Conservation (phyloP, 805 yeast genomes). For the Ogataea populi-albae region DNA sequence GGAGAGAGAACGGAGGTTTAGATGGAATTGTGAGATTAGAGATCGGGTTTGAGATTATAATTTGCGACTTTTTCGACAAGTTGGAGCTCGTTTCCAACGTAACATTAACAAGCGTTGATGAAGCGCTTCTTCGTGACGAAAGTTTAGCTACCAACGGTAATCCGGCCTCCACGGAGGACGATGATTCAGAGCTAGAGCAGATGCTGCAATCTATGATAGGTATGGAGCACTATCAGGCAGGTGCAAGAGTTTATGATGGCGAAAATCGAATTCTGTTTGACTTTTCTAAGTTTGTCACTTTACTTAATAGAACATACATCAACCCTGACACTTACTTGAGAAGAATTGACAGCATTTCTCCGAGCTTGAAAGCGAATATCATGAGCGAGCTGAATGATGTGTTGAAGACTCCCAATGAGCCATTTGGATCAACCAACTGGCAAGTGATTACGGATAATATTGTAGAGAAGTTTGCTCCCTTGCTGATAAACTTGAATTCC, state of each 20-base stretch:
- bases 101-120: conserved; percentile 33
- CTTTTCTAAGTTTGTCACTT: conserved; percentile 51
- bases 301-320: conserved; percentile 48
- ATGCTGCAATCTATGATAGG: conserved; percentile 32
- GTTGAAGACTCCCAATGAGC: conserved; percentile 34
- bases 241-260: conserved; percentile 44
- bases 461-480: conserved; percentile 53
- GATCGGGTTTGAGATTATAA: conserved; percentile 57
- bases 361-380: conserved; percentile 34
- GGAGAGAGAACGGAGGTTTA: conserved; percentile 41
- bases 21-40: conserved; percentile 61
- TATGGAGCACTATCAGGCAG: conserved; percentile 47
- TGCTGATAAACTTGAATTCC: conserved; percentile 39
- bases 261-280: conserved; percentile 51
- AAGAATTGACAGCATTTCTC: conserved; percentile 37
- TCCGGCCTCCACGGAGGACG: no score
- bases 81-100: conserved; percentile 45
- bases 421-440: conserved; percentile 51
- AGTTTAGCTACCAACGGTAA: neutral
- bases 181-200: conserved; percentile 27
- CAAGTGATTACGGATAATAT: conserved; percentile 47
- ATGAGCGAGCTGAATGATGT: conserved; percentile 33
- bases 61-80: conserved; percentile 57
- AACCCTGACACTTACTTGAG: conserved; percentile 46
- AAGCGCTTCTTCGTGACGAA: neutral